Base-by-base conservation (phyloP, 2,329 filamentous ascomycete species). In the Arthrobotrys musiformis region DNA sequence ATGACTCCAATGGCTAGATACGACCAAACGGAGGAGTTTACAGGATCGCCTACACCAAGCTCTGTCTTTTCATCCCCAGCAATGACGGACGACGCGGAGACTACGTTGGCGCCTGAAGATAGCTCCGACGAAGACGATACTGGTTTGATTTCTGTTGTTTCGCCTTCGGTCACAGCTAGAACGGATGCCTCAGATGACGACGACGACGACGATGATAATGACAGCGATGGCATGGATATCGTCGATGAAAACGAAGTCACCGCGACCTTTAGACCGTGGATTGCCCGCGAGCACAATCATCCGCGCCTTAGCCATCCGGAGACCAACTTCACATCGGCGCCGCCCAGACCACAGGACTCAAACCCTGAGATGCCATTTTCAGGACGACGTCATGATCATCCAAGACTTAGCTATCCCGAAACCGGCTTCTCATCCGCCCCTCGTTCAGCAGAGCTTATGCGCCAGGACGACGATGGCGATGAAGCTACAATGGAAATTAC, bases 401-500 rank as follows among this genome's bases (percentile, higher is more conserved):
- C 74, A 13, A 56, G 74, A 22, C 69, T 78, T 15, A 78, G 74
- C 28, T 56, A 73, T 19, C 74, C 74, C 4, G 74, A 78, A 26
- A 78, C 62, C 22, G 74, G 74, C 6, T 78, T 78, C 50, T 68
- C 74, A 13, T 72, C 74, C 2, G 74, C 74, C 22, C 74, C 74
- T 7, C 42, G 61, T 8, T 19, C 54, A 8, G 48, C 62, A 8
- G 74, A 72, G 22, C 28, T 50, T 24, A 78, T 78, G 74, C 61
- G 48, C 86, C 87, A 81, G 82, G 72, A 76, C 5, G 84, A 37
- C 82, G 86, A 11, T 86, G 90, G 79, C 11, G 81, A 81, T 9
- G 83, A 83, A 26, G 82, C 81, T 37, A 83, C 82, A 1, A 88
- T 88, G 86, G 87, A 89, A 33, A 85, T 89, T 80, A 89, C 88